Evolutionary conservation across 164 flowering plant genomes (phyloP), one percentile per base, ranked within the genome.

Genomic region (Umbellularia californica): DNA sequence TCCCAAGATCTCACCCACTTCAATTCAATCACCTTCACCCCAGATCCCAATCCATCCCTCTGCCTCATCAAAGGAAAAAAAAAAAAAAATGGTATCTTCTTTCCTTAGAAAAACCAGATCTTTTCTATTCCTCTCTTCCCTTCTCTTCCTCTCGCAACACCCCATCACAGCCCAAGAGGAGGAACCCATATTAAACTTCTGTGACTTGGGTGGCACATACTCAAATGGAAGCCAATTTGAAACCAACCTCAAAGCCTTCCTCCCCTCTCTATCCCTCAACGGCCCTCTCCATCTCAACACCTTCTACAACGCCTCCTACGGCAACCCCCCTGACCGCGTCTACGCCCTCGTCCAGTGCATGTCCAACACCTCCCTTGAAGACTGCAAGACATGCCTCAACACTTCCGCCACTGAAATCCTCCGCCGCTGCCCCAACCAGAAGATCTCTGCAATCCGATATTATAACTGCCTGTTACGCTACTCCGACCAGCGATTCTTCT

Each of bases 311-410:
- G 20, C 76, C 50, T 65, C 82, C 14, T 22, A 28, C 0, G 83
- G 87, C 3, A 12, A 64, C 30, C 72, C 23, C 35, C 64, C 79
- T 0, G 75, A 80, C 72, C 27, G 4, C 55, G 77, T 85, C 47
- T 78, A 83, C 51, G 83, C 77, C 63, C 75, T 60, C 11, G 77
- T 68, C 70, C 79, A 83, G 74, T 85, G 88, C 79, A 65, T 75
- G 55, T 65, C 72, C 35, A 33, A 74, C 35, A 55, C 72, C 11
- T 23, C 77, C 33, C 33, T 9, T 2, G 69, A 70, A 1, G 30
- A 12, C 3, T 55, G 60, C 60, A 55, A 14, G 19, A 55, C 17
- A 55, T 55, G 60, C 60, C 60, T 55, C n/a, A 20, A 15, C 7
- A 20, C 17, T 55, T 15, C 20, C 17, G n/a, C 6, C n/a, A 15